Evolutionary conservation across 1,284 basidiomycete genomes (phyloP).

Genomic region (Schizophyllum amplum): DNA sequence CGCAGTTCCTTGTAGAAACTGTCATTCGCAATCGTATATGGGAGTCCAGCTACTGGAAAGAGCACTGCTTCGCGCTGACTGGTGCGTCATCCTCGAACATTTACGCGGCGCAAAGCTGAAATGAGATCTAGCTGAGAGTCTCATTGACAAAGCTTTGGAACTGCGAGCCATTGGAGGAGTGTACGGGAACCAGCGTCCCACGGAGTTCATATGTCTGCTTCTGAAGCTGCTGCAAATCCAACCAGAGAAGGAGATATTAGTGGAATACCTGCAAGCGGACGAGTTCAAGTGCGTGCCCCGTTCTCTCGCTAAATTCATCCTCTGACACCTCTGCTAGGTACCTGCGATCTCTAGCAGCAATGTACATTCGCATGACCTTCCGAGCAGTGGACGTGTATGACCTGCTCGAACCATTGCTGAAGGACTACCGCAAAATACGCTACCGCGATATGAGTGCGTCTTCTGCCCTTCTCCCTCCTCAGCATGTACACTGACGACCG

Average conservation of each 20-base stretch:
- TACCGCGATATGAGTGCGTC: slow-evolving; percentile 69
- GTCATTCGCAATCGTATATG: slow-evolving; percentile 95
- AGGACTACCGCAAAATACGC: slow-evolving; percentile 90
- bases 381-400: slow-evolving; percentile 86
- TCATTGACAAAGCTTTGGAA: slow-evolving; percentile 90
- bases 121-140: slow-evolving; percentile 62
- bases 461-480: not conserved
- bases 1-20: slow-evolving; percentile 90
- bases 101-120: slow-evolving; percentile 1
- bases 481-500: slow-evolving; percentile 1
- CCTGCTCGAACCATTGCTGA: slow-evolving; percentile 87
- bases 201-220: slow-evolving; percentile 85
- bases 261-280: slow-evolving; percentile 91
- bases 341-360: slow-evolving; percentile 84
- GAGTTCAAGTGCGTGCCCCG: slow-evolving; percentile 87
- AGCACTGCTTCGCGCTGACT: slow-evolving; percentile 89
- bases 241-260: slow-evolving; percentile 91
- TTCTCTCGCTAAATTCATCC: not conserved
- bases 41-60: slow-evolving; percentile 95
- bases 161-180: slow-evolving; percentile 86
- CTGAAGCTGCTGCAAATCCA: slow-evolving; percentile 96
- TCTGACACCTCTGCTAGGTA: slow-evolving; percentile 50
- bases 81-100: slow-evolving; percentile 34
- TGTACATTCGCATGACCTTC: slow-evolving; percentile 96
- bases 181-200: slow-evolving; percentile 88